Base-by-base conservation (phyloP, 257 asterid genomes). In the Plantago ovata region DNA sequence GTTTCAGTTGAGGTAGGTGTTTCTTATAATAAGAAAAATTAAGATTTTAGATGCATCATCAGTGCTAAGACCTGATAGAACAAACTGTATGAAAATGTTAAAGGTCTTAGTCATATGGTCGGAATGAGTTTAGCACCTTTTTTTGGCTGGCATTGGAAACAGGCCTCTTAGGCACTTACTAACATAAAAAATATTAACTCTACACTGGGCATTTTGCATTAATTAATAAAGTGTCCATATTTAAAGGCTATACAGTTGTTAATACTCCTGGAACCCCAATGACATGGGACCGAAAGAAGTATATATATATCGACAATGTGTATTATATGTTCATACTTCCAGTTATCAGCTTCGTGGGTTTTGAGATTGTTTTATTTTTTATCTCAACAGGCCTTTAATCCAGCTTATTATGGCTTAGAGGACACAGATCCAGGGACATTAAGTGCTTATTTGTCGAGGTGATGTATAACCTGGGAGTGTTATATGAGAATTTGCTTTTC, bases 391-490 rank as follows among this genome's bases (percentile, higher is more conserved):
- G 80, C 75, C 79, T 80, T 88, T 53, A 92, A 92, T 70, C 98
- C 98, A 21, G 87, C 96, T 42, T 92, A 92, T 69, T 92, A 92
- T 65, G 96, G 95, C 64, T 78, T 92, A 64, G 95, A 84, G 81
- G 84, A 75, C 20, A 83, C 83, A 60, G 89, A 82, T 74, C 84
- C 96, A 51, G 93, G 72, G 70, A 85, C 85, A 43, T 38, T 92
- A 16, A 92, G 79, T 71, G 86, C 96, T 63, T 92, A 88, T 77
- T 58, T 92, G 77, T 92, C 98, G 64, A 88, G 98, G 98, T 92
- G 71, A 53, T 39, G 13, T 56, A 49, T 49, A 21, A 41, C 40
- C 44, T 59, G n/a, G n/a, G n/a, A n/a, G 57, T 63, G n/a, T 61
- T 58, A 58, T 47, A 49, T 24, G 66, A 60, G 61, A 33, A 13